These are phyloP conservation scores for Conticribra weissflogii DNA, from an alignment of 108 stramenopile species.

Conservation along the genomic window DNA sequence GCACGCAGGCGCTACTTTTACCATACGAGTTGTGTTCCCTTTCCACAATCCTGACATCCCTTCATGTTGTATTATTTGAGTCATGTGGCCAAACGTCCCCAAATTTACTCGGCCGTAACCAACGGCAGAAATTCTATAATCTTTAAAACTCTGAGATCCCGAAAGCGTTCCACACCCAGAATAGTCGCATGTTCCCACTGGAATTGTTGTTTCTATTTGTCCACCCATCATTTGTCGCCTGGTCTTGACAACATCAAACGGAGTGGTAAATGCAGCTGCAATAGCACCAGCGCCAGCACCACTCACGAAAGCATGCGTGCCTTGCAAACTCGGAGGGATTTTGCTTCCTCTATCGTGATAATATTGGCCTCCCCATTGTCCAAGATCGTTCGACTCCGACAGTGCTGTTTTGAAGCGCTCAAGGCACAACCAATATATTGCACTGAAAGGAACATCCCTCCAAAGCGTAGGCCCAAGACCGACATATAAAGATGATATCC, in stretches of 20 bases:
- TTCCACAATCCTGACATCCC: slow-evolving; percentile 76
- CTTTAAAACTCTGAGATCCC: no score
- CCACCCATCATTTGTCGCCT: slow-evolving; percentile 66
- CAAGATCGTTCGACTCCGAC: not conserved
- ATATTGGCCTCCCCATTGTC: slow-evolving; percentile 15
- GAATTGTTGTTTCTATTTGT: not conserved
- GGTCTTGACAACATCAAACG: slow-evolving; percentile 97
- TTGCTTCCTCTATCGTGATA: slow-evolving; percentile 3
- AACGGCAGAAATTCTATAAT: no score
- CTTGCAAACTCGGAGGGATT: slow-evolving; percentile 25
- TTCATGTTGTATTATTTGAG: slow-evolving; percentile 56
- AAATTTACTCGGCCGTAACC: slow-evolving; percentile 11
- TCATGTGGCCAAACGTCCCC: slow-evolving; percentile 36
- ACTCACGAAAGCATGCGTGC: slow-evolving; percentile 68
- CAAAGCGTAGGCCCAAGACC: slow-evolving; percentile 89
- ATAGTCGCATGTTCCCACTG: not conserved
- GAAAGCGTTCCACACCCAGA: not conserved
- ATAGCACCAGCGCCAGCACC: slow-evolving; percentile 82
- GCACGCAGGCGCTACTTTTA: slow-evolving; percentile 90
- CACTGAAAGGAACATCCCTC: slow-evolving; percentile 95
- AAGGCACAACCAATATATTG: slow-evolving; percentile 90
- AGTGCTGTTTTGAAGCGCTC: slow-evolving; percentile 58
- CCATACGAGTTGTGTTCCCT: slow-evolving; percentile 82
- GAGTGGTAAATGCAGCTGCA: slow-evolving; percentile 92
- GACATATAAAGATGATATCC: slow-evolving; percentile 67